Evolutionary conservation across 306 rosid species (phyloP), one percentile per base, ranked within the genome.

Genomic region (Nissolia schottii): DNA sequence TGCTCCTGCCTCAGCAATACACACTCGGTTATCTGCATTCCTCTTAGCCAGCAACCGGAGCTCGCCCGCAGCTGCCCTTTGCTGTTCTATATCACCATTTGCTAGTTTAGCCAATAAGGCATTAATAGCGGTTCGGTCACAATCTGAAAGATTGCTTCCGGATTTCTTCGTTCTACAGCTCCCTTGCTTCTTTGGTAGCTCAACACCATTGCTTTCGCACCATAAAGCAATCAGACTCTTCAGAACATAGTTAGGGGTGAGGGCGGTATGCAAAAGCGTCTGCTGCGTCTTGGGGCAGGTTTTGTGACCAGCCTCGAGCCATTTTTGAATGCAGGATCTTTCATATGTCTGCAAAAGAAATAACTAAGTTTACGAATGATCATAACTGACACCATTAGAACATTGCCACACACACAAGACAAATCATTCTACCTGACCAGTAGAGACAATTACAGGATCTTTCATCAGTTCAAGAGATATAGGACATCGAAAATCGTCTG

Each of bases 171-270:
- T 87, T 85, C 73, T 83, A 64, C 96, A 85, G 74, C 67, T 81
- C 45, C 86, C 93, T 78, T 86, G 96, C 70, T 79, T 83, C 82
- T 85, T 89, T 4, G 99, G 97, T 31, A 91, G 82, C 81, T 91
- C 99, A 49, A 95, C 86, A 2, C 99, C 99, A 80, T 95, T 95
- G 87, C 84, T 95, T 73, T 95, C 99, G 13, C 99, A 95, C 99
- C 99, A 95, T 72, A 95, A 73, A 79, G 89, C 85, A 74, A 95
- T 91, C 74, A 95, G 82, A 64, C 99, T 95, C 87, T 95, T 95
- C 85, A 95, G 84, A 80, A 88, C 97, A 28, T 95, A 95, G 79
- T 95, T 95, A 58, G 99, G 99, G 53, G 99, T 95, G 55, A 95
- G 85, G 68, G 99, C 99, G 11, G 96, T 86, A 72, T 91, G 99